Base-by-base conservation (phyloP, 768 basidiomycete species). In the Panus rudis region DNA sequence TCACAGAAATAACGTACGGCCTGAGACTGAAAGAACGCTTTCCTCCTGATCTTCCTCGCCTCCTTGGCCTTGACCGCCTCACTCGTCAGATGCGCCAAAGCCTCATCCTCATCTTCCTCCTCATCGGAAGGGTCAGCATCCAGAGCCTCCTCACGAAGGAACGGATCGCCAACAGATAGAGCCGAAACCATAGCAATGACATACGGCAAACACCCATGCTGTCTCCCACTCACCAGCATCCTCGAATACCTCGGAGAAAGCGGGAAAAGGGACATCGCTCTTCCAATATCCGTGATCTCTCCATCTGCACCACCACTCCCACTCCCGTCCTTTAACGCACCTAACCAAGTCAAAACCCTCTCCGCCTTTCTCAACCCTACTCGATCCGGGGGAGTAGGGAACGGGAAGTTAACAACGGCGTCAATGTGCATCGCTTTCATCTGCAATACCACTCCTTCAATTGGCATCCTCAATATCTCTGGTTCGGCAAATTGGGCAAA, bases 351-450 rank as follows among this genome's bases (percentile, higher is more conserved):
- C 30, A 99, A 70, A 3, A 82, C 71, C 35, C 71, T 79, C 64
- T 99, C 93, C 2, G 96, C 92, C 56, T 83, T 84, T 45, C 69
- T 73, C 33, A 99, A 69, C 4, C 78, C 74, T 8, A 62, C 55
- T 27, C 84, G 77, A 61, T 96, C 89, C 0, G 96, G 96, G 12
- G 94, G 85, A 0, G 96, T 97, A 1, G 96, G 96, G 65, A 98
- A 98, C 13, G 96, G 96, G 63, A 99, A 99, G 66, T 98, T 98
- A 53, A 90, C 72, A 28, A 98, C 91, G 1, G 90, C 74, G 56
- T 98, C 92, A 46, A 99, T 94, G 57, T 94, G 90, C 92, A 99
- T 97, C 61, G 81, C 83, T 70, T 99, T 99, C 94, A 99, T 97
- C 62, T 97, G 93, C 24, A 98, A 70, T 7, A 98, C 88, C 19